Evolutionary conservation across 768 basidiomycete genomes (phyloP).

Genomic region (Mycena belliarum): DNA sequence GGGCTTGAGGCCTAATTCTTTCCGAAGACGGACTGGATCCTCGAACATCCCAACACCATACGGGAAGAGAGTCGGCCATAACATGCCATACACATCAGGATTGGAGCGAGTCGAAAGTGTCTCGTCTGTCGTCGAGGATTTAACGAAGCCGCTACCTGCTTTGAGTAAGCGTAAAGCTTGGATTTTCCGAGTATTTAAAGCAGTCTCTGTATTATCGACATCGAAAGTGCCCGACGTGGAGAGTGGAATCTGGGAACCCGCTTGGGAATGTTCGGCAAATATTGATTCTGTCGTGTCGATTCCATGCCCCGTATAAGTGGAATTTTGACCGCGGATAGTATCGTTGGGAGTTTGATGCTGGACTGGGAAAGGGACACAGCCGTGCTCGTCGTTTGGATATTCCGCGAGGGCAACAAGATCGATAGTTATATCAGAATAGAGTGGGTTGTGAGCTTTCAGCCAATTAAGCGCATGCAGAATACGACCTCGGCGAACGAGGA

Average conservation of each 20-base stretch:
- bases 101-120: constrained; percentile 6
- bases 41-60: too few relatives aligned
- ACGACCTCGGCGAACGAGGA: too few relatives aligned
- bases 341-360: neutral
- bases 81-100: constrained; percentile 14
- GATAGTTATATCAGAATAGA: too few relatives aligned
- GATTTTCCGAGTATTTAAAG: neutral
- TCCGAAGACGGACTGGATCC: too few relatives aligned
- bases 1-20: too few relatives aligned
- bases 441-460: too few relatives aligned
- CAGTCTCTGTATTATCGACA: neutral
- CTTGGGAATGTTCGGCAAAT: too few relatives aligned
- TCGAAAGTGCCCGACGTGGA: neutral
- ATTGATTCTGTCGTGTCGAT: neutral
- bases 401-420: neutral
- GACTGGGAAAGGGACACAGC: neutral
- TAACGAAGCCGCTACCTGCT: neutral
- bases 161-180: neutral
- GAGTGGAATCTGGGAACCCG: neutral
- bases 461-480: too few relatives aligned
- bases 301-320: neutral
- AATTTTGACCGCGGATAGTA: neutral
- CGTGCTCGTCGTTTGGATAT: neutral
- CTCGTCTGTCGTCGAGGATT: neutral
- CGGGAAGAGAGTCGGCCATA: constrained; percentile 20